phyloP scores from a whole-genome alignment of 1,139 yeast genomes.

The Blastobotrys buckinghamii region DNA sequence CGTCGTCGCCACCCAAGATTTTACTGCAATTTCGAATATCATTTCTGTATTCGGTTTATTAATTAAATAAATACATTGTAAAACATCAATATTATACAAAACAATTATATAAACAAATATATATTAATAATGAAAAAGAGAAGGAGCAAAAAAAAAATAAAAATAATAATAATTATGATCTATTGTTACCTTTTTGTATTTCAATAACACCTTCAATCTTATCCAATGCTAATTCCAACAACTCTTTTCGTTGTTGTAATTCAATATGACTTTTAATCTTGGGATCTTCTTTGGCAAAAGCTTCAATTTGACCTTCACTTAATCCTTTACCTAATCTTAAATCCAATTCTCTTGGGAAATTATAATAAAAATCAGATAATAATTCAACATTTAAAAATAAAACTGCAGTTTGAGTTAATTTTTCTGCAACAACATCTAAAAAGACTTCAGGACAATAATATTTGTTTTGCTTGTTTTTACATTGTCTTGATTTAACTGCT shows the following conservation, averaged over 20 bases:
- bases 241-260: conserved; percentile 85
- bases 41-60: too few species aligned
- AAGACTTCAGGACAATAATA: conserved; percentile 93
- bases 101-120: too few species aligned
- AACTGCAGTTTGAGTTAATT: conserved; percentile 87
- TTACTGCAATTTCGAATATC: too few species aligned
- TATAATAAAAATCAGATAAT: conserved; percentile 89
- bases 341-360: conserved; percentile 92
- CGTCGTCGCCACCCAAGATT: too few species aligned
- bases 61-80: too few species aligned
- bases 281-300: conserved; percentile 93
- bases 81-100: too few species aligned
- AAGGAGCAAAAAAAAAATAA: too few species aligned
- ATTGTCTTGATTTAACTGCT: conserved; percentile 67
- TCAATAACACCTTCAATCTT: conserved; percentile 88
- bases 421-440: conserved; percentile 86
- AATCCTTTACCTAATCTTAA: conserved; percentile 58
- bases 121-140: too few species aligned
- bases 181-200: conserved; percentile 41
- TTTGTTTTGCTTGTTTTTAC: conserved; percentile 73
- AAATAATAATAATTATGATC: not conserved
- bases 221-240: conserved; percentile 72
- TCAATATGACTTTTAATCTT: conserved; percentile 85
- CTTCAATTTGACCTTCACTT: conserved; percentile 71
- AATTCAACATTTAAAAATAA: conserved; percentile 89